These are phyloP conservation scores for Cronartium quercuum DNA, from an alignment of 1,284 basidiomycete species.

Conservation along the genomic window DNA sequence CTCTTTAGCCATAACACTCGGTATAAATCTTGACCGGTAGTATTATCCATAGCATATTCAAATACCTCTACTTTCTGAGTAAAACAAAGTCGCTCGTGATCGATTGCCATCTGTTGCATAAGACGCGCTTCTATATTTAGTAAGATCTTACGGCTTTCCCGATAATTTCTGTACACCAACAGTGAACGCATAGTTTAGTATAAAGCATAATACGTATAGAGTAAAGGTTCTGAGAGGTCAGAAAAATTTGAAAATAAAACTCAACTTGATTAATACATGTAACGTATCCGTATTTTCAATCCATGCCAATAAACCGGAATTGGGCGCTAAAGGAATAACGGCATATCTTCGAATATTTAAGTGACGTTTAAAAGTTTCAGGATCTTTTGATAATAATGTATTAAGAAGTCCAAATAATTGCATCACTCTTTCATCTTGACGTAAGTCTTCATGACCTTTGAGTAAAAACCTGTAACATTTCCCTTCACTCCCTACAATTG, in stretches of 20 bases:
- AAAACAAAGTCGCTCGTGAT: constrained; percentile 89
- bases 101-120: constrained; percentile 99
- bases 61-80: constrained; percentile 99
- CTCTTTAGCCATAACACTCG: constrained; percentile 95
- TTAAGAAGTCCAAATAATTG: constrained; percentile 97
- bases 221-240: neutral
- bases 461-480: constrained; percentile 86
- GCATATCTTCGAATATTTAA: constrained; percentile 90
- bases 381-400: constrained; percentile 84
- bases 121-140: constrained; percentile 97
- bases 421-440: constrained; percentile 99
- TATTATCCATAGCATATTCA: constrained; percentile 97
- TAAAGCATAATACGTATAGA: constrained; percentile 58
- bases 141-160: constrained; percentile 84
- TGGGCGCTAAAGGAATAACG: constrained; percentile 91
- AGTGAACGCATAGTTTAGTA: neutral
- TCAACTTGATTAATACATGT: constrained; percentile 86
- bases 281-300: constrained; percentile 94
- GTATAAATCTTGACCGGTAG: constrained; percentile 98
- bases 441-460: constrained; percentile 98
- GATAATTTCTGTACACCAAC: constrained; percentile 30
- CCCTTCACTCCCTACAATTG: constrained; percentile 83
- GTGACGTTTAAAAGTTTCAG: constrained; percentile 90
- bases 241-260: constrained; percentile 28
- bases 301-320: constrained; percentile 92